A percentile compares a stretch with the other conserved stretches of the same genome.
Evolutionary conservation across 106 monocot genomes (phyloP).

Genomic region (Dendrobium chrysotoxum): DNA sequence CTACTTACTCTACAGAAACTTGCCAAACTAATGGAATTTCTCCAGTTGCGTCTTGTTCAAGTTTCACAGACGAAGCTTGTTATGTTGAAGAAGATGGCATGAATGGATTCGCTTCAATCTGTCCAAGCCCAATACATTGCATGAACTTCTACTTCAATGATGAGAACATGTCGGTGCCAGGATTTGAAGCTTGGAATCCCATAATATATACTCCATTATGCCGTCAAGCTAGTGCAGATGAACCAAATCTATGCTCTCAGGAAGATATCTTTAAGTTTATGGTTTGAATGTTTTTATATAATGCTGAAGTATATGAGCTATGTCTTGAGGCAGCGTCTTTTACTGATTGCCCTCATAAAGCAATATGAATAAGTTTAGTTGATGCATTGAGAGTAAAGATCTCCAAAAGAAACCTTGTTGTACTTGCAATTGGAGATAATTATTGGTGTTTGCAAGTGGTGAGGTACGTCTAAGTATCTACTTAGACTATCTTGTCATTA

Average conservation of each 20-base stretch:
- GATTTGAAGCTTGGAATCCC: background rate
- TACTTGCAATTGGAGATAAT: no score
- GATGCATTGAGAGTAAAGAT: background rate
- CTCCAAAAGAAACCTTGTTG: no score
- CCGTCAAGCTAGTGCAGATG: background rate
- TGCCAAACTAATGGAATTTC: background rate
- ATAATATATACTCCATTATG: background rate
- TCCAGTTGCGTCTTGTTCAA: conserved; percentile 8
- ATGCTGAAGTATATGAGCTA: background rate
- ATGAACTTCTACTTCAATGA: conserved; percentile 2
- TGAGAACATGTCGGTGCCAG: conserved; percentile 3
- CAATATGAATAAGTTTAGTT: background rate
- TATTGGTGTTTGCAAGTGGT: no score
- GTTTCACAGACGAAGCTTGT: background rate
- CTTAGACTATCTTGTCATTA: no score
- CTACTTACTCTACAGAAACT: background rate
- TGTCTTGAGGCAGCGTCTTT: background rate
- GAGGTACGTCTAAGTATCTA: no score
- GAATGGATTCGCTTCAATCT: background rate
- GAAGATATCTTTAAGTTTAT: background rate
- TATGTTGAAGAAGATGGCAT: background rate
- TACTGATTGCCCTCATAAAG: background rate
- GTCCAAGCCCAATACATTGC: background rate
- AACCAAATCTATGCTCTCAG: background rate
- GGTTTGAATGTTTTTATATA: background rate